Evolutionary conservation across 371 early-diverging fungal species (phyloP), one percentile per base, ranked within the genome.

Genomic region (Nematocida ironsii): DNA sequence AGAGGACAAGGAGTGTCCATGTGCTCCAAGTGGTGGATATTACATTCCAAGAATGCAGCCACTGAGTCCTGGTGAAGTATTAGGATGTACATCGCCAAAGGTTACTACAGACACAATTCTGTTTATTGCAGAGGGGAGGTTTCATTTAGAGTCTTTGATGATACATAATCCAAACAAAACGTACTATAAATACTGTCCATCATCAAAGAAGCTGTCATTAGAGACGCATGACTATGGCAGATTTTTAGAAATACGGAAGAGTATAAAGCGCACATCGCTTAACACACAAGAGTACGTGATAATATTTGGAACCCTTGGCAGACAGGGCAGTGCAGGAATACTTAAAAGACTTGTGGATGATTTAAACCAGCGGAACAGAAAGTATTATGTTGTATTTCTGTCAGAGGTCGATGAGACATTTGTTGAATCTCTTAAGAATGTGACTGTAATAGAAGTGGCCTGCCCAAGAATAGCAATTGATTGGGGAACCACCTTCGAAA

Each of bases 111-210:
- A 78, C 4, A 61, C 42, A 5, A 70, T 83, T 33, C 54, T 86
- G 20, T 86, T 84, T 74, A 88, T 99, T 67, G 96, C 96, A 52
- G 99, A 99, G 84, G 99, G 99, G 7, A 90, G 98, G 52, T 99
- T 99, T 86, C 99, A 99, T 89, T 89, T 99, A 47, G 99, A 99
- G 85, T 92, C 95, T 40, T 94, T 95, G 82, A 96, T 99, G 96
- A 97, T 99, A 62, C 91, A 93, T 62, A 99, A 99, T 86, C 97
- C 97, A 7, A 84, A 87, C 1, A 85, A 94, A 56, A 90, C 91
- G 33, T 95, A 94, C 23, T 97, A 91, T 87, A 91, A 93, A 85
- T 98, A 99, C 87, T 96, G 97, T 84, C 99, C 99, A 3, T 97
- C 95, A 82, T 89, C 90, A 47, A 93, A 93, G 82, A 90, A 89